These are phyloP conservation scores for Lactarius evosmus DNA, from an alignment of 768 basidiomycete species.

Conservation along the genomic window DNA sequence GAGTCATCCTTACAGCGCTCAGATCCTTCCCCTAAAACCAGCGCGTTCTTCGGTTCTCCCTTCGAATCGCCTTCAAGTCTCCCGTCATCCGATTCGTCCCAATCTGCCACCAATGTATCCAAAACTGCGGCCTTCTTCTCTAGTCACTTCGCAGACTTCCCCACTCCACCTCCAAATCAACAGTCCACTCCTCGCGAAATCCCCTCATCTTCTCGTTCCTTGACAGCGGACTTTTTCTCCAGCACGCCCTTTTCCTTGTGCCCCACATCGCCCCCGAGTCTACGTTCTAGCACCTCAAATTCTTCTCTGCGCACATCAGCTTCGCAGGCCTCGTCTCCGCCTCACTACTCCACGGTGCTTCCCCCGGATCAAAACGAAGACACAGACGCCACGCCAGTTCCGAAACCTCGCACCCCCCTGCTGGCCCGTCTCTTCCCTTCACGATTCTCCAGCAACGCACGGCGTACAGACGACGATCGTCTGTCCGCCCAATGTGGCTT, in stretches of 20 bases:
- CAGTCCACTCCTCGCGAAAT: constrained; percentile 13
- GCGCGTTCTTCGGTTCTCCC: constrained; percentile 24
- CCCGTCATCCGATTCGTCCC: constrained; percentile 9
- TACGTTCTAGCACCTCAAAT: constrained; percentile 27
- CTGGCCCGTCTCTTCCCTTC: constrained; percentile 28
- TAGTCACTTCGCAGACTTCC: constrained; percentile 14
- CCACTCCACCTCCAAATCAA: constrained; percentile 8
- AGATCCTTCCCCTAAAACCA: constrained; percentile 25
- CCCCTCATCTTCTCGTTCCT: constrained; percentile 16
- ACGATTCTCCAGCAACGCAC: constrained; percentile 18
- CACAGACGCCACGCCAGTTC: constrained; percentile 14
- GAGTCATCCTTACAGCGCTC: constrained; percentile 13
- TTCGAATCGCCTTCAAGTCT: constrained; percentile 12
- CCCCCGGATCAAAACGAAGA: constrained; percentile 7
- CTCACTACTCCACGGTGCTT: not conserved
- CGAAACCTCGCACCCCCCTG: constrained; percentile 16
- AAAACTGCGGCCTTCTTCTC: constrained; percentile 28
- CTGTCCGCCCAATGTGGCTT: constrained; percentile 12
- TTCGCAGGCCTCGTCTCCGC: constrained; percentile 20
- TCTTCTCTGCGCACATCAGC: constrained; percentile 20
- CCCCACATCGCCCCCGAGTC: constrained; percentile 25
- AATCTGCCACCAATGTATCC: constrained; percentile 15
- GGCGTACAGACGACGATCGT: constrained; percentile 11
- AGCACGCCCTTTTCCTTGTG: constrained; percentile 11
- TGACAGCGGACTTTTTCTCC: constrained; percentile 26